Conservation (phyloP, 441 rosid genomes). For the Monsonia emarginata region DNA sequence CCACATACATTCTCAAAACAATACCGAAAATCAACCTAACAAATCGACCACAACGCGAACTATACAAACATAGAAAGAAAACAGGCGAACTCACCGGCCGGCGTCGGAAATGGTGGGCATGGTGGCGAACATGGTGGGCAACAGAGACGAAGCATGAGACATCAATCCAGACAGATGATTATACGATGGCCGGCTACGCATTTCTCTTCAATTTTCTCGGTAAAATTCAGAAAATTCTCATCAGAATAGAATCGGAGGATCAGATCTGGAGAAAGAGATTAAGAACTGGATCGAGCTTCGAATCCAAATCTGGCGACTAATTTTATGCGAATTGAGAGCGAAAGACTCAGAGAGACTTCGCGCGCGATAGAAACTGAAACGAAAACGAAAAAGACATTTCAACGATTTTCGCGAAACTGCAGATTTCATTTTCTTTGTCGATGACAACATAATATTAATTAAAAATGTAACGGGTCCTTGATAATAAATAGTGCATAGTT, state of each 20-base stretch:
- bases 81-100: constrained; percentile 44
- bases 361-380: neutral
- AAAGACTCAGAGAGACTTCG: neutral
- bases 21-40: neutral
- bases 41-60: neutral
- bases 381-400: neutral
- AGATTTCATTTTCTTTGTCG: neutral
- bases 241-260: neutral
- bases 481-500: neutral
- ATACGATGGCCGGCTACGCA: constrained; percentile 55
- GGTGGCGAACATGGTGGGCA: constrained; percentile 61
- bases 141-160: constrained; percentile 40
- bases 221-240: constrained; percentile 1
- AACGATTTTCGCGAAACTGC: neutral
- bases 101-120: constrained; percentile 76
- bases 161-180: constrained; percentile 32
- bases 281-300: constrained; percentile 2
- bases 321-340: neutral
- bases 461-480: neutral
- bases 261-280: neutral
- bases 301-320: constrained; percentile 1
- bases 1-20: neutral
- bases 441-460: neutral
- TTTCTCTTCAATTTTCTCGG: constrained; percentile 15
- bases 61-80: neutral